phyloP scores from a whole-genome alignment of 768 basidiomycete genomes.

The Lentinula detonsa region DNA sequence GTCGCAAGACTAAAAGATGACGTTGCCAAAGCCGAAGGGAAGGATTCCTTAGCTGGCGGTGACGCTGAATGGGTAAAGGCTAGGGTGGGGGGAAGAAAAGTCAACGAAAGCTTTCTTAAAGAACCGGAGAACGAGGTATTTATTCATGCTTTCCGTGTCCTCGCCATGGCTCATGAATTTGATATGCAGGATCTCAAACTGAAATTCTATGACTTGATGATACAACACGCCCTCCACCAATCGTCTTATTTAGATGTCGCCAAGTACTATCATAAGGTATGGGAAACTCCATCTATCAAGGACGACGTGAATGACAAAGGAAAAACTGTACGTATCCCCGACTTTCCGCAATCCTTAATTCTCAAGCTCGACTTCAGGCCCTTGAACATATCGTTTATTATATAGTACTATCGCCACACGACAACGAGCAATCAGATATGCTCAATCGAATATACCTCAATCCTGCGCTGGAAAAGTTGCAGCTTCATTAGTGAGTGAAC shows the following conservation, averaged over 20 bases:
- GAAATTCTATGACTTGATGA: slow-evolving; percentile 95
- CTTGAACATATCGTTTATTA: slow-evolving; percentile 95
- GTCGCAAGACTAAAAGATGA: slow-evolving; percentile 72
- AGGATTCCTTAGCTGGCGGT: slow-evolving; percentile 59
- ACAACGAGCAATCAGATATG: slow-evolving; percentile 98
- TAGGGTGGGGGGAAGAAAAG: slow-evolving; percentile 85
- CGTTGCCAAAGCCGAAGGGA: slow-evolving; percentile 43
- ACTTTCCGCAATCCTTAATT: slow-evolving; percentile 5
- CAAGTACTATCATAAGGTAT: slow-evolving; percentile 93
- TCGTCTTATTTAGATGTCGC: slow-evolving; percentile 88
- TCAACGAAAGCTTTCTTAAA: slow-evolving; percentile 90
- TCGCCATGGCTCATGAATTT: neutral
- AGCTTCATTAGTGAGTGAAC: slow-evolving; percentile 70
- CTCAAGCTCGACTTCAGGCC: slow-evolving; percentile 42
- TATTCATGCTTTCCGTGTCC: slow-evolving; percentile 1
- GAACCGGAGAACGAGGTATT: slow-evolving; percentile 81
- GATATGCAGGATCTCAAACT: slow-evolving; percentile 80
- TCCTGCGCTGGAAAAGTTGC: slow-evolving; percentile 72
- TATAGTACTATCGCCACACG: slow-evolving; percentile 87
- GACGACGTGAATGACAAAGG: slow-evolving; percentile 70
- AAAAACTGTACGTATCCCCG: slow-evolving; percentile 43
- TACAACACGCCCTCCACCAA: slow-evolving; percentile 84
- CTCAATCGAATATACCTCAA: slow-evolving; percentile 80
- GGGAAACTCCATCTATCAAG: slow-evolving; percentile 95
- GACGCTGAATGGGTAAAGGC: slow-evolving; percentile 93